Percentiles rank a stretch among this genome's conserved stretches.
phyloP scores from a whole-genome alignment of 169 alveolate species.

The Plasmodium knowlesi region DNA sequence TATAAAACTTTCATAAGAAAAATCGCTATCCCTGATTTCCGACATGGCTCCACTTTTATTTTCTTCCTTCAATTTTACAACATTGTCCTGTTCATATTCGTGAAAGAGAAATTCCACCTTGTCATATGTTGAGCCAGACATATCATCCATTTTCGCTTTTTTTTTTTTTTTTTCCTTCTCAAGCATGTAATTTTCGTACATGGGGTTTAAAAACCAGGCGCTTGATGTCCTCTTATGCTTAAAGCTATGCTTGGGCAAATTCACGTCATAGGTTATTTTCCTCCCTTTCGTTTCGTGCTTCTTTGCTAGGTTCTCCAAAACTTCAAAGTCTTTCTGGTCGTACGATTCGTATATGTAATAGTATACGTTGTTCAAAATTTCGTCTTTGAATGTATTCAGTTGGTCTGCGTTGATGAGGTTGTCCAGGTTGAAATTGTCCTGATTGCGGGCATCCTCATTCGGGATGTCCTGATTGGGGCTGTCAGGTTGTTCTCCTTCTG shows the following conservation, averaged over 20 bases:
- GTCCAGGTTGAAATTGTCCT: conserved; percentile 10
- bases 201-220: conserved; percentile 69
- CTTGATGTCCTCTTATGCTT: conserved; percentile 54
- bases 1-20: conserved; percentile 70
- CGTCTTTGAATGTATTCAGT: conserved; percentile 45
- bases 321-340: conserved; percentile 60
- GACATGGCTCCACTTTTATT: conserved; percentile 31
- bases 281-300: conserved; percentile 68
- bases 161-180: conserved; percentile 30
- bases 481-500: not conserved
- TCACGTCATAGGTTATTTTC: conserved; percentile 28
- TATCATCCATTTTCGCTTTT: not conserved
- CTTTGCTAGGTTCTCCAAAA: conserved; percentile 52
- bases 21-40: conserved; percentile 71
- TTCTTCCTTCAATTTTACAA: not conserved
- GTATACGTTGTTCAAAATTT: conserved; percentile 52
- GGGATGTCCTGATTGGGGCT: not conserved
- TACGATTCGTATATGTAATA: conserved; percentile 73
- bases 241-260: conserved; percentile 49
- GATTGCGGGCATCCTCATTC: not conserved
- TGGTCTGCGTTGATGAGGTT: conserved; percentile 36
- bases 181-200: conserved; percentile 63
- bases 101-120: conserved; percentile 44
- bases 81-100: not conserved
- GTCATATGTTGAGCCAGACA: not conserved